These are phyloP conservation scores for Termitomyces sp. DNA, from an alignment of 768 basidiomycete genomes.

Conservation along the genomic window DNA sequence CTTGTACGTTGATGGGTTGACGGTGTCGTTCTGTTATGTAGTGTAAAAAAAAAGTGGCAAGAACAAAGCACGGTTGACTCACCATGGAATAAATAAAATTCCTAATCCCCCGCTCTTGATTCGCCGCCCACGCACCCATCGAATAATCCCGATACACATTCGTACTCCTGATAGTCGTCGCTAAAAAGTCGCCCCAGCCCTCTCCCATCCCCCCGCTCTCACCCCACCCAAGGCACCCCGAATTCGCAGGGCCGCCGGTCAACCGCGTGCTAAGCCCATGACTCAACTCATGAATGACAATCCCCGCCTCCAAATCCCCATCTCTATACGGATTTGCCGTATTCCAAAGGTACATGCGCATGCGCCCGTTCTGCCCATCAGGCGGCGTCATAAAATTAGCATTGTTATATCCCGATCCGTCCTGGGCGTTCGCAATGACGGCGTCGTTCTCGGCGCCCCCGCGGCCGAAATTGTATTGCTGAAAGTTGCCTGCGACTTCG, in stretches of 20 bases:
- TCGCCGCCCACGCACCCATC: slow-evolving; percentile 97
- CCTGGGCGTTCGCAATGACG: slow-evolving; percentile 93
- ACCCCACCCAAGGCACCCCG: slow-evolving; percentile 92
- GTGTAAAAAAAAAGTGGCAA: background rate
- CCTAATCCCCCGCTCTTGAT: slow-evolving; percentile 68
- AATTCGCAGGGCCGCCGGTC: slow-evolving; percentile 91
- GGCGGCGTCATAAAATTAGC: slow-evolving; percentile 89
- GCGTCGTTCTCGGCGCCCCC: slow-evolving; percentile 86
- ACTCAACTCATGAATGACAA: slow-evolving; percentile 86
- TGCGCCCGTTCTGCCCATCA: slow-evolving; percentile 82
- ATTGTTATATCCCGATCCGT: slow-evolving; percentile 89
- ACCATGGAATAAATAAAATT: slow-evolving; percentile 83
- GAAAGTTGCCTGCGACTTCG: slow-evolving; percentile 92
- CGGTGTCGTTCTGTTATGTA: slow-evolving; percentile 37
- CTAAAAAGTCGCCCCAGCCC: slow-evolving; percentile 94
- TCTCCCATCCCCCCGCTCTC: slow-evolving; percentile 98
- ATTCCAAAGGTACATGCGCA: slow-evolving; percentile 98
- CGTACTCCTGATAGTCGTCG: slow-evolving; percentile 80
- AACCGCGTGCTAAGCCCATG: slow-evolving; percentile 93
- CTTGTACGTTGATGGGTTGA: slow-evolving; percentile 93
- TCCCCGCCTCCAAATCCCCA: slow-evolving; percentile 94
- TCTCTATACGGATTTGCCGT: slow-evolving; percentile 87
- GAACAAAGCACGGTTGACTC: slow-evolving; percentile 11
- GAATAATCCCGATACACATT: slow-evolving; percentile 69
- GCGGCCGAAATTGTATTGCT: slow-evolving; percentile 92